Base-by-base conservation (phyloP, 441 rosid genomes). In the Arabidopsis lyrata region DNA sequence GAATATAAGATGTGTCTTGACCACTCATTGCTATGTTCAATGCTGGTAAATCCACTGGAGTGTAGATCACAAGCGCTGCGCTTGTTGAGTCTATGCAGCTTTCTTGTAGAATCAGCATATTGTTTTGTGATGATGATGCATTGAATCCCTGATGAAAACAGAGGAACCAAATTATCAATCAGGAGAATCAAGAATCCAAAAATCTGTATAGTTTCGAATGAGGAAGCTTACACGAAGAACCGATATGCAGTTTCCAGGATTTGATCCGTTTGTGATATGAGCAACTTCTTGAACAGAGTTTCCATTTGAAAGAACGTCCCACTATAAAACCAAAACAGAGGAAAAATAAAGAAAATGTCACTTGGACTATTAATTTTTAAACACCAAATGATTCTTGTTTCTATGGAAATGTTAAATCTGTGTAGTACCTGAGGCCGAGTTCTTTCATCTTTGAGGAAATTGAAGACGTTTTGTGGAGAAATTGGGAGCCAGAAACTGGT, bases 301-400 rank as follows among this genome's bases (percentile, higher is more conserved):
- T 53, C 98, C 90, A 59, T 84, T 87, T 13, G 98, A 93, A 68
- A 95, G 97, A 77, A 90, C 98, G 72, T 95, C 99, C 99, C 98
- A 95, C 99, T 93, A 13, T 11, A 58, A 53, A 29, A 76, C 54
- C 9, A 4, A 66, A 39, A 32, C 15, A 22, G 24, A 8, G n/a
- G n/a, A 20, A n/a, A 14, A 39, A 13, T n/a, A 13, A 12, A 57
- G n/a, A n/a, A 38, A 31, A 22, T 14, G 58, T 45, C 34, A 55
- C 12, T 10, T 11, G 13, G n/a, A n/a, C n/a, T n/a, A 22, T 6
- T n/a, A 12, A 41, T 5, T 11, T 18, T 2, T 6, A 22, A 59
- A 32, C 22, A 53, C 24, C 55, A 36, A 36, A 24, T 22, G 27
- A 14, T 14, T 35, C 41, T 68, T 53, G 9, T 12, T 14, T 59